phyloP scores from a whole-genome alignment of 441 rosid genomes.

The California macrophylla region DNA sequence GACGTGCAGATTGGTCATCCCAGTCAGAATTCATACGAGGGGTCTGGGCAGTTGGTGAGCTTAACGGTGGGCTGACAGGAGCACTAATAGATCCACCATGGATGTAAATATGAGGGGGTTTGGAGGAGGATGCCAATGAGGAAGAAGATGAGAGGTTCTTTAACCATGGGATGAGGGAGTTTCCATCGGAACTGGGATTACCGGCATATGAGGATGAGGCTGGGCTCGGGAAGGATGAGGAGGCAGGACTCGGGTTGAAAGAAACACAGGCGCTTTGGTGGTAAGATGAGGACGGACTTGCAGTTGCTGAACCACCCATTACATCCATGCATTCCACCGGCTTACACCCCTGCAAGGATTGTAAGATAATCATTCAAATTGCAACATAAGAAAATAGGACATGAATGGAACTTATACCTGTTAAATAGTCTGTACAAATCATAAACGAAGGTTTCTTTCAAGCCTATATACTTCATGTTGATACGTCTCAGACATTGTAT shows the following conservation, averaged over 20 bases:
- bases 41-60: conserved; percentile 58
- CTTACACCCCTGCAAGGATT: conserved; percentile 43
- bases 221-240: conserved; percentile 57
- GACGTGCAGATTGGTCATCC: conserved; percentile 36
- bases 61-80: conserved; percentile 63
- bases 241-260: conserved; percentile 47
- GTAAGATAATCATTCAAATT: conserved; percentile 1
- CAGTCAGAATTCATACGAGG: conserved; percentile 39
- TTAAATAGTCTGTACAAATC: not conserved
- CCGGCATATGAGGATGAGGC: conserved; percentile 44
- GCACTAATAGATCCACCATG: conserved; percentile 65
- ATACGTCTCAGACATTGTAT: not conserved
- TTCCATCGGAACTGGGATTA: conserved; percentile 40
- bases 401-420: not conserved
- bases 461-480: not conserved
- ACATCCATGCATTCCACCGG: conserved; percentile 48
- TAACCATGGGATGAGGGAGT: conserved; percentile 56
- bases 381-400: not conserved
- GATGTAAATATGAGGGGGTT: conserved; percentile 41
- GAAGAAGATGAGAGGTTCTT: conserved; percentile 59
- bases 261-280: conserved; percentile 48
- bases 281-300: conserved; percentile 52
- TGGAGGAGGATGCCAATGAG: conserved; percentile 57
- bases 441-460: not conserved
- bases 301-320: conserved; percentile 41